Base-by-base conservation (phyloP, 83 land plant species). In the Thuja plicata region DNA sequence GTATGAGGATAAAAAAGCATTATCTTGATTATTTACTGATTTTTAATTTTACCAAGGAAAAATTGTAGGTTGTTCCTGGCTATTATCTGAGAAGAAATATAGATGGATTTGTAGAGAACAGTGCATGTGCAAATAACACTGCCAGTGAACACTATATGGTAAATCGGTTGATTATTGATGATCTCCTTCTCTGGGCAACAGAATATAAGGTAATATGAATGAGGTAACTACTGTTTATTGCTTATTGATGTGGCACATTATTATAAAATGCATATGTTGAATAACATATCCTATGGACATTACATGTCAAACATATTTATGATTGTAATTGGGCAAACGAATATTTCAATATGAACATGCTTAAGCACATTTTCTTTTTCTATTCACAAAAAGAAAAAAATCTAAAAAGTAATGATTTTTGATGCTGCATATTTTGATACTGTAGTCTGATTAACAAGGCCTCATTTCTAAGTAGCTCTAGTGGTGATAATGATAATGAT, bases 91-190 rank as follows among this genome's bases (percentile, higher is more conserved):
- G 99, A 87, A 93, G 95, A 87, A 94, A 94, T 85, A 85, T 55
- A 85, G 97, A 98, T 91, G 99, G 99, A 12, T 86, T 48, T 37
- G 91, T 98, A 87, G 99, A 98, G 92, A 86, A 98, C 80, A 98
- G 99, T 90, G 91, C 99, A 54, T 96, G 99, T 70, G 88, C 90
- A 73, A 98, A 98, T 88, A 98, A 98, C 86, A 98, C 99, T 41
- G 99, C 99, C 41, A 95, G 97, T 92, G 99, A 98, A 92, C 96
- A 97, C 91, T 94, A 92, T 86, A 98, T 98, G 99, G 95, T 96
- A 86, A 99, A 98, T 43, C 94, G 99, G 17, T 82, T 98, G 86
- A 97, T 98, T 91, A 79, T 97, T 90, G 99, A 98, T 90, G 99
- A 98, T 88, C 97, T 98, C 54, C 78, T 88, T 66, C 87, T 85